A percentile compares a stretch with the other conserved stretches of the same genome.
phyloP scores from a whole-genome alignment of 1,139 yeast species.

The Candida frijolesensis region DNA sequence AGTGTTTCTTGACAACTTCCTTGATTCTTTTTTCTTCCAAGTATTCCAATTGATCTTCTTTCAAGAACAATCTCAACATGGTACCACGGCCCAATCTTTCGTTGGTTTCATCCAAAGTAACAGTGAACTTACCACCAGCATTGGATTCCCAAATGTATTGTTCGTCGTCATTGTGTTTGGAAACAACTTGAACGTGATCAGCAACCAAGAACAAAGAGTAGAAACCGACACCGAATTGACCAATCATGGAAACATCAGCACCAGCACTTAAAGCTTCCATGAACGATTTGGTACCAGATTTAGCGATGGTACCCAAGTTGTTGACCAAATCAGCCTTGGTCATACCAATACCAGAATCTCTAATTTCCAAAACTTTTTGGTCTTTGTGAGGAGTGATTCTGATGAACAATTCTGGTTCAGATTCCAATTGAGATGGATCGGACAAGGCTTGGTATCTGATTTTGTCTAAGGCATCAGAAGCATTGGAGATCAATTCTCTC shows the following conservation, averaged over 20 bases:
- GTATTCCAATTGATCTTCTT: slow-evolving; percentile 98
- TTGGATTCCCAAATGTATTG: slow-evolving; percentile 99
- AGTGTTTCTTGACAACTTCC: slow-evolving; percentile 99
- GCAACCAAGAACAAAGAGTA: slow-evolving; percentile 99
- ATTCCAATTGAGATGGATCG: slow-evolving; percentile 87
- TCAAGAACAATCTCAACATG: slow-evolving; percentile 90
- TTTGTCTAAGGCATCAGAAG: slow-evolving; percentile 84
- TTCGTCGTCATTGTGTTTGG: slow-evolving; percentile 98
- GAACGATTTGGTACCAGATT: slow-evolving; percentile 98
- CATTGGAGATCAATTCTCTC: slow-evolving; percentile 98
- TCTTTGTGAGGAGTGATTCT: slow-evolving; percentile 98
- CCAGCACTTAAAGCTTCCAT: slow-evolving; percentile 99
- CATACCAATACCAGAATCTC: slow-evolving; percentile 99
- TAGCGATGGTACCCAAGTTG: slow-evolving; percentile 99
- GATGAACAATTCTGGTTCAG: slow-evolving; percentile 95
- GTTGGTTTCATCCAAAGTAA: slow-evolving; percentile 84
- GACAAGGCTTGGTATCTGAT: slow-evolving; percentile 95
- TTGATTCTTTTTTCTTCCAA: slow-evolving; percentile 99
- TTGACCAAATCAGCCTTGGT: slow-evolving; percentile 98
- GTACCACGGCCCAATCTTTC: slow-evolving; percentile 96
- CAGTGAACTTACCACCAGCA: slow-evolving; percentile 99
- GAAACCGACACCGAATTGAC: slow-evolving; percentile 99
- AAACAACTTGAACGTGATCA: slow-evolving; percentile 97
- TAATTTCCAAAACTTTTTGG: slow-evolving; percentile 89
- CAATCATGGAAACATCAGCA: slow-evolving; percentile 99